A percentile compares a stretch with the other conserved stretches of the same genome.
These are phyloP conservation scores for Albugo candida DNA, from an alignment of 352 stramenopile genomes.

Conservation along the genomic window DNA sequence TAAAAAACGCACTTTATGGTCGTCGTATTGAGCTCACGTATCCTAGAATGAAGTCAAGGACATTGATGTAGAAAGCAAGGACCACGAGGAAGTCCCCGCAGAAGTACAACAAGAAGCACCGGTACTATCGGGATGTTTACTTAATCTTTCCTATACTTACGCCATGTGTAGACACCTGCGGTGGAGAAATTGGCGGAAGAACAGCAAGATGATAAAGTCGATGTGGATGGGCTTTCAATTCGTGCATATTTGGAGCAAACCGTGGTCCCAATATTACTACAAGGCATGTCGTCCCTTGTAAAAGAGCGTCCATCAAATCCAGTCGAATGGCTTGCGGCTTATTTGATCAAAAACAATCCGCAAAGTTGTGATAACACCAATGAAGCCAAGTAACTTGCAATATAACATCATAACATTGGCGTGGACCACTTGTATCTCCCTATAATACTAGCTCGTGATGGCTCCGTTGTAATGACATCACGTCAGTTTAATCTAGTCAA, in stretches of 20 bases:
- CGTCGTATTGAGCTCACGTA: no score
- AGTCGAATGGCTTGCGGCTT: constrained; percentile 92
- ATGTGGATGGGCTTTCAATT: constrained; percentile 88
- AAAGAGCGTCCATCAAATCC: constrained; percentile 94
- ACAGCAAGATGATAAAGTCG: constrained; percentile 66
- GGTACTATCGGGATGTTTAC: no score
- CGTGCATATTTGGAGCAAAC: constrained; percentile 96
- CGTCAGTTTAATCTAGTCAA: neutral
- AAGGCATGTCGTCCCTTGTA: constrained; percentile 95
- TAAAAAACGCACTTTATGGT: no score
- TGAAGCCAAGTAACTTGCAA: constrained; percentile 30
- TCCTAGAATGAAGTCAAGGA: no score
- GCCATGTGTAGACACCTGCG: no score
- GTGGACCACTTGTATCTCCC: neutral
- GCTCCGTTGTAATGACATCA: neutral
- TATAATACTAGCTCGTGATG: neutral
- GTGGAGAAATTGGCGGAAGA: constrained; percentile 43
- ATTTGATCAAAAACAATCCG: constrained; percentile 94
- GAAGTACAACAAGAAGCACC: no score
- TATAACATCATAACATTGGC: neutral
- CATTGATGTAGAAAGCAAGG: no score
- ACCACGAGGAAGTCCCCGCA: no score
- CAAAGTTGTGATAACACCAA: constrained; percentile 23
- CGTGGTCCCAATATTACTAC: constrained; percentile 94
- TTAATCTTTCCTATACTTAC: no score